Conservation (phyloP, 805 yeast genomes). For the Wickerhamiella kurtzmanii region DNA sequence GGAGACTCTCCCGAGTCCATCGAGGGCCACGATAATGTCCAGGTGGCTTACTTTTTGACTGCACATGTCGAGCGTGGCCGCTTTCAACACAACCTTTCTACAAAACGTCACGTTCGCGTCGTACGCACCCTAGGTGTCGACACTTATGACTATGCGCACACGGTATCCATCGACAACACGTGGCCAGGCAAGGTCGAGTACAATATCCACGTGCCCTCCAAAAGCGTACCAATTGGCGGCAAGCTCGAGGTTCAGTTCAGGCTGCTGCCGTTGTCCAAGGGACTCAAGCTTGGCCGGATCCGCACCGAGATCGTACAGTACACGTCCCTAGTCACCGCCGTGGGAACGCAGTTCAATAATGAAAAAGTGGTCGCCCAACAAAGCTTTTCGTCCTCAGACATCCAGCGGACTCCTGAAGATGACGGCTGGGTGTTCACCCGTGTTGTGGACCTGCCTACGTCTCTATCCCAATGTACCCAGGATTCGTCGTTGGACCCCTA, state of each 20-base stretch:
- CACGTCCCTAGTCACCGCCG: conserved; percentile 38
- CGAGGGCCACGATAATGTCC: conserved; percentile 76
- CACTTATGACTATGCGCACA: conserved; percentile 74
- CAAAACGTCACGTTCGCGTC: conserved; percentile 63
- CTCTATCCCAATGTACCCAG: conserved; percentile 66
- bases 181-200: conserved; percentile 95
- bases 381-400: conserved; percentile 22
- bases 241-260: conserved; percentile 53
- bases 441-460: conserved; percentile 51
- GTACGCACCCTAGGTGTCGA: conserved; percentile 82
- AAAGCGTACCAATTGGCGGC: conserved; percentile 85
- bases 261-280: conserved; percentile 70
- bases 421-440: conserved; percentile 68
- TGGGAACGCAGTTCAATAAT: conserved; percentile 45
- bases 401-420: conserved; percentile 10
- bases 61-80: conserved; percentile 77
- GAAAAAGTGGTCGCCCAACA: conserved; percentile 50
- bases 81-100: conserved; percentile 47
- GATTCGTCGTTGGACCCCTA: conserved; percentile 62
- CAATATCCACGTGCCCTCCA: conserved; percentile 69
- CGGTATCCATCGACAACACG: conserved; percentile 84
- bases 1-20: conserved; percentile 79
- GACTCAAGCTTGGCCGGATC: conserved; percentile 63
- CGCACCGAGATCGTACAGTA: conserved; percentile 56
- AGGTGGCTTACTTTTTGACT: conserved; percentile 56